Conservation (phyloP, 805 yeast genomes). For the Blastobotrys mokoenaii region DNA sequence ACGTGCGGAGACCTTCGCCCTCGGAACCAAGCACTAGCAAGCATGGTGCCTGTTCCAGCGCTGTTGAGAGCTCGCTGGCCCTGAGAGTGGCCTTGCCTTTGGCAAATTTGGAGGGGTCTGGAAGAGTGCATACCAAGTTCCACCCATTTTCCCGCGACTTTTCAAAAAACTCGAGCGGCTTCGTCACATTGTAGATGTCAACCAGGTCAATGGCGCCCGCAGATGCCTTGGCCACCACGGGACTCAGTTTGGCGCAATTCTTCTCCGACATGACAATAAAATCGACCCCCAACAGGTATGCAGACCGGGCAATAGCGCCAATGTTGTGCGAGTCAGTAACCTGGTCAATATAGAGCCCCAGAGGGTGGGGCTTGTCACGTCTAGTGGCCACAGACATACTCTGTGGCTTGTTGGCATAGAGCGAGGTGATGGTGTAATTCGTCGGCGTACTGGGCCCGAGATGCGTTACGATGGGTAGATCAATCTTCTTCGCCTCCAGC, state of each 20-base stretch:
- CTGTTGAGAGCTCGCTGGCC: constrained; percentile 34
- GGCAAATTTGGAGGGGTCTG: constrained; percentile 18
- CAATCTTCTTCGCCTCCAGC: constrained; percentile 52
- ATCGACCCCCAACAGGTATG: constrained; percentile 77
- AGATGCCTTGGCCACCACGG: constrained; percentile 71
- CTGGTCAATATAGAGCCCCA: constrained; percentile 71
- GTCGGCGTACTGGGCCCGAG: constrained; percentile 23
- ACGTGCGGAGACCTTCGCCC: constrained; percentile 71
- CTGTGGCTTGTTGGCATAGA: background rate
- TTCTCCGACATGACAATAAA: constrained; percentile 60
- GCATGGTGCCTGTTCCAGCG: constrained; percentile 47
- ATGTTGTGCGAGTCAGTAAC: constrained; percentile 81
- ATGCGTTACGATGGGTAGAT: constrained; percentile 25
- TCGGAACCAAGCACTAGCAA: constrained; percentile 78
- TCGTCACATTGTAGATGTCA: constrained; percentile 48
- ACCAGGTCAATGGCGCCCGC: constrained; percentile 78
- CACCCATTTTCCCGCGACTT: constrained; percentile 52
- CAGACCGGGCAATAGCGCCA: constrained; percentile 76
- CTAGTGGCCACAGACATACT: background rate
- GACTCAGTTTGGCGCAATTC: constrained; percentile 67
- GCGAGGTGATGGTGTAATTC: background rate
- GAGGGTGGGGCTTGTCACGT: constrained; percentile 34
- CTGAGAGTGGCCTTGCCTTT: constrained; percentile 33
- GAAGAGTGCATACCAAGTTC: constrained; percentile 53
- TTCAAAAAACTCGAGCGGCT: constrained; percentile 57